Evolutionary conservation across 805 yeast genomes (phyloP), one percentile per base, ranked within the genome.

Genomic region (Vanderwaltozyma verrucispora): DNA sequence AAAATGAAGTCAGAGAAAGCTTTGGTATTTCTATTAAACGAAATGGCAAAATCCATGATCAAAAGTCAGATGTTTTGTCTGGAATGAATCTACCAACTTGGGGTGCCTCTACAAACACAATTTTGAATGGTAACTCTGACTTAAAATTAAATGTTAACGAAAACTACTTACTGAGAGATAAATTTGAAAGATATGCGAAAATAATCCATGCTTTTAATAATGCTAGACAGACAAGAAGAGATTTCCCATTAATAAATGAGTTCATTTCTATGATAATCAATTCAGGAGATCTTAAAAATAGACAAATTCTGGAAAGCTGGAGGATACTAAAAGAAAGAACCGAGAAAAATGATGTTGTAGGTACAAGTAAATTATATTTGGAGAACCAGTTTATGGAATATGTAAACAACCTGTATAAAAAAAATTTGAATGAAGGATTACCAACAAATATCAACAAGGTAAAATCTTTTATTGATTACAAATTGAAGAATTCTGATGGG

Each of bases 331-430:
- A 61, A 39, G 63, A 50, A 60, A 63, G 56, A 46, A 64, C 45
- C 28, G 32, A 29, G 8, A 17, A 6, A 2, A 25, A 30, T 12
- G 58, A 62, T 26, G 69, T 81, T 28, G 71, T 75, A 3, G 47
- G 56, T 12, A 77, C 73, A 41, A 71, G 92, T 13, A 74, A 72
- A 48, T 47, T 56, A 11, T 79, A 72, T 49, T 65, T 89, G 44
- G 94, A 92, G 54, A 55, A 59, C 9, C 96, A 89, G 59, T 89
- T 87, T 60, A 72, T 74, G 50, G 79, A 74, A 31, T 76, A 79
- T 55, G 74, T 87, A 43, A 85, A 83, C 49, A 74, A 28, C 19
- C 20, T 37, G 2, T 37, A 37, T 20, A 23, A 24, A 12, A 29
- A 21, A n/a, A 37, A 37, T 18, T 16, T 25, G 10, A 33, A 33